These are phyloP conservation scores for Peterozyma toletana DNA, from an alignment of 805 yeast species.

Conservation along the genomic window DNA sequence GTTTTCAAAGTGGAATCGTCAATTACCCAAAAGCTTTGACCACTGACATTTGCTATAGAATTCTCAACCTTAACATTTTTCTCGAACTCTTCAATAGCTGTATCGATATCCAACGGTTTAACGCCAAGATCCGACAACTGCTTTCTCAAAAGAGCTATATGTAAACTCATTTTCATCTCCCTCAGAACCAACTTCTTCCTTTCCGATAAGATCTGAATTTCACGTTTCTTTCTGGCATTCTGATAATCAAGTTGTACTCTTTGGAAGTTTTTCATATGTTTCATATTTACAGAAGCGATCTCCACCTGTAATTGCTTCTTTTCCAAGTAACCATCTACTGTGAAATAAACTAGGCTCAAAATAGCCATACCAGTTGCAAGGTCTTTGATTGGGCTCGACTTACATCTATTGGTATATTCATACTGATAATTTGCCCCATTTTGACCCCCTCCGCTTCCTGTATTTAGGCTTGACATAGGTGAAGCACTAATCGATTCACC, in stretches of 20 bases:
- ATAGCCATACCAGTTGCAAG: background rate
- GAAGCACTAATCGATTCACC: conserved; percentile 5
- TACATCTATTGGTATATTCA: background rate
- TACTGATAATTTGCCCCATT: background rate
- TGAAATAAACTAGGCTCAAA: conserved; percentile 1
- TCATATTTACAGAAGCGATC: conserved; percentile 4
- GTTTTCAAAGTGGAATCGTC: conserved; percentile 43
- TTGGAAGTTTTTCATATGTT: conserved; percentile 24
- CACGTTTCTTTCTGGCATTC: conserved; percentile 43
- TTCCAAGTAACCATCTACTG: conserved; percentile 1
- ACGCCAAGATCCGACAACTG: conserved; percentile 51
- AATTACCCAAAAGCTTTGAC: conserved; percentile 52
- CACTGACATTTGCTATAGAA: conserved; percentile 46
- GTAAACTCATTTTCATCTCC: conserved; percentile 57
- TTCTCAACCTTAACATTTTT: conserved; percentile 50
- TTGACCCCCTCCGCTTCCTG: background rate
- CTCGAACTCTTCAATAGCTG: conserved; percentile 49
- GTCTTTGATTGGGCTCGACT: background rate
- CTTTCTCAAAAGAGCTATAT: conserved; percentile 56
- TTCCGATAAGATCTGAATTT: conserved; percentile 44
- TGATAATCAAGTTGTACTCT: conserved; percentile 39
- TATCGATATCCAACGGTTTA: conserved; percentile 50
- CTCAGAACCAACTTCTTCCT: conserved; percentile 37
- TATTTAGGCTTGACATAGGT: conserved; percentile 1
- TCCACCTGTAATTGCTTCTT: background rate